These are phyloP conservation scores for Colletotrichum tropicale DNA, from an alignment of 2,329 filamentous ascomycete genomes.

Conservation along the genomic window DNA sequence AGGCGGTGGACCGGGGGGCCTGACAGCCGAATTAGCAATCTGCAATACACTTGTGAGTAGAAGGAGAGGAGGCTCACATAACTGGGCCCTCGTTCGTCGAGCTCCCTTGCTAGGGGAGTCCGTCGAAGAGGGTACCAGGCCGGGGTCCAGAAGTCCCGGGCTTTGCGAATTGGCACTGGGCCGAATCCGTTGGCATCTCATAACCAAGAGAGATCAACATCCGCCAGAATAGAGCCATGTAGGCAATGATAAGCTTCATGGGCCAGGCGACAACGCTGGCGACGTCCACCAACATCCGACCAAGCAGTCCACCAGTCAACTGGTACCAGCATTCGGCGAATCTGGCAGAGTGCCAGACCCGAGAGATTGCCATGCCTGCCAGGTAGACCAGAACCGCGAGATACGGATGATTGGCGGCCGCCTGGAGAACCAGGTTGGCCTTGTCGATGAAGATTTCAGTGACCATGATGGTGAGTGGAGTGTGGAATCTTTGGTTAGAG, in stretches of 20 bases:
- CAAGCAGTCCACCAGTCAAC: neutral
- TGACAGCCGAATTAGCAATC: neutral
- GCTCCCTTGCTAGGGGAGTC: neutral
- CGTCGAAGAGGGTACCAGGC: neutral
- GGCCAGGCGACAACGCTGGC: neutral
- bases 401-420: neutral
- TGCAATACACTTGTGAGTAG: neutral
- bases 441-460: neutral
- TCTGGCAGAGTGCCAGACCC: neutral
- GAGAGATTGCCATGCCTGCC: neutral
- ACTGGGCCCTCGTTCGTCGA: neutral
- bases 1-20: neutral
- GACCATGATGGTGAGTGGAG: neutral
- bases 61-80: neutral
- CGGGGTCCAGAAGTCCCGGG: constrained; percentile 10
- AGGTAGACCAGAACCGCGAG: neutral
- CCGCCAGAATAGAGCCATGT: neutral
- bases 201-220: neutral
- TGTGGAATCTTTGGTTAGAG: neutral
- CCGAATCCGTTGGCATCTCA: neutral
- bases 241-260: neutral
- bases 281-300: neutral
- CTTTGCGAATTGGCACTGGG: neutral
- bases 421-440: neutral
- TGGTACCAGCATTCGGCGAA: neutral